A percentile compares a stretch with the other conserved stretches of the same genome.
Conservation (phyloP, 257 asterid species). For the Nicotiana knightiana region DNA sequence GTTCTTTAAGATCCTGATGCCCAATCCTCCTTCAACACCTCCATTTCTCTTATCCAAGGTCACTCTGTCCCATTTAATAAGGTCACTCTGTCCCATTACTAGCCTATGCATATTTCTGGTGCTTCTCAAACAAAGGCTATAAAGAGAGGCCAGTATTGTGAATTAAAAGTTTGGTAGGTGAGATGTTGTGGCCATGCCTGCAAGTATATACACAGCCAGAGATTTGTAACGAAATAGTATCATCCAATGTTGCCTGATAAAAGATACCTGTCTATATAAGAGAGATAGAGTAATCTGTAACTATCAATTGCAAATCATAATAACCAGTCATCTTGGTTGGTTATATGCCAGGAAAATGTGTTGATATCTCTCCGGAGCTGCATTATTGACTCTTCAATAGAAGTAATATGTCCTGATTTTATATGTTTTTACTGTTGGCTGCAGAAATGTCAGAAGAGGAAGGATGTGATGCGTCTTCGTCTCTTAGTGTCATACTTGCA, state of each 20-base stretch:
- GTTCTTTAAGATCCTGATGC: too few species aligned
- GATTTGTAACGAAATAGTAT: not conserved
- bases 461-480: conserved; percentile 52
- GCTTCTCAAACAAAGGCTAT: not conserved
- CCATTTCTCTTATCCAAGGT: too few species aligned
- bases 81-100: not conserved
- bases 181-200: not conserved
- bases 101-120: not conserved
- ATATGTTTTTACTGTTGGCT: conserved; percentile 19
- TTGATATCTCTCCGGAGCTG: conserved; percentile 5
- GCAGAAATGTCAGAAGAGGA: conserved; percentile 71
- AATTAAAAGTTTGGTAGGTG: not conserved
- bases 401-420: conserved; percentile 6
- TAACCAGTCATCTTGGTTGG: not conserved
- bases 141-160: not conserved
- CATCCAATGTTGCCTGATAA: not conserved
- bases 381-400: not conserved
- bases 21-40: too few species aligned
- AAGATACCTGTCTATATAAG: not conserved
- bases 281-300: not conserved
- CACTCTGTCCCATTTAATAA: too few species aligned
- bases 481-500: conserved; percentile 71
- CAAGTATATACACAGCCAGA: not conserved
- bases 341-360: not conserved
- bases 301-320: not conserved